Evolutionary conservation across 1,284 basidiomycete genomes (phyloP).

Genomic region (Ceratobasidium sp.): DNA sequence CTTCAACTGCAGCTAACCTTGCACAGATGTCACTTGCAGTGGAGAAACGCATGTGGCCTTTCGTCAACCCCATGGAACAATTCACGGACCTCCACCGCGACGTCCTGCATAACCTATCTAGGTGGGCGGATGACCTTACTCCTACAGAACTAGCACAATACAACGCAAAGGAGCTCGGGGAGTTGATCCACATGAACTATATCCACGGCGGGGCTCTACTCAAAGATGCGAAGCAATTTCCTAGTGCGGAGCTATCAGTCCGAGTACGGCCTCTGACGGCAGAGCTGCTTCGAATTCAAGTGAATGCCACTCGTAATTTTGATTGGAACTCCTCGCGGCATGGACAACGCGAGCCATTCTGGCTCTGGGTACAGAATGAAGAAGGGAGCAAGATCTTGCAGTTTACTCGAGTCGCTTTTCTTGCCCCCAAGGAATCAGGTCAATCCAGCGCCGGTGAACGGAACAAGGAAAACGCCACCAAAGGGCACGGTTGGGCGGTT

Average conservation of each 20-base stretch:
- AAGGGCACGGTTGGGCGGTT: background rate
- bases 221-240: constrained; percentile 88
- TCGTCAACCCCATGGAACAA: constrained; percentile 91
- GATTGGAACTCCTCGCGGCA: constrained; percentile 88
- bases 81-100: constrained; percentile 80
- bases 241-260: constrained; percentile 76
- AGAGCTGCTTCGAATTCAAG: constrained; percentile 84
- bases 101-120: constrained; percentile 82
- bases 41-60: constrained; percentile 95
- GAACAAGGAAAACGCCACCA: background rate
- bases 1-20: constrained; percentile 81
- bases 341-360: constrained; percentile 87
- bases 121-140: constrained; percentile 87
- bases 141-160: constrained; percentile 82
- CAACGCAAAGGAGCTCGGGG: constrained; percentile 81
- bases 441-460: background rate
- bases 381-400: constrained; percentile 87
- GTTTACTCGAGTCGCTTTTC: constrained; percentile 76
- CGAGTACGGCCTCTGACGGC: constrained; percentile 84
- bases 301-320: constrained; percentile 77
- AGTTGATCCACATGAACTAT: constrained; percentile 89
- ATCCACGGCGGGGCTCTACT: constrained; percentile 84
- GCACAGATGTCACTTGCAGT: constrained; percentile 95
- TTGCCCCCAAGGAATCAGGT: constrained; percentile 65
- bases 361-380: constrained; percentile 95